Percentiles rank a stretch among this genome's conserved stretches.
Evolutionary conservation across 768 basidiomycete species (phyloP).

Genomic region (Rhizopogon vinicolor): DNA sequence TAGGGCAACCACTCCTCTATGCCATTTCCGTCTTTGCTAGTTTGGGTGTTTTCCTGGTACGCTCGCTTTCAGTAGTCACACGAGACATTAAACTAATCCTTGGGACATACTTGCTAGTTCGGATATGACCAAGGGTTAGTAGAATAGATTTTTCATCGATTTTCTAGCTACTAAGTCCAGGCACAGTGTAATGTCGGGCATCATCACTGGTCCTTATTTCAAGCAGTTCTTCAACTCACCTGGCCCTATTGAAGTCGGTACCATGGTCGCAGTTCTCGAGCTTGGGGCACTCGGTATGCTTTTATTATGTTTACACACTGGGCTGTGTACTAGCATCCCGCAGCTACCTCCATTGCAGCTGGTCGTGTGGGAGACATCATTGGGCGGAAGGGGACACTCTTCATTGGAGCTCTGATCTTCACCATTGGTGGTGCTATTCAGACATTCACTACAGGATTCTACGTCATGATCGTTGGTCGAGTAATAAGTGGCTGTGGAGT

Average conservation of each 20-base stretch:
- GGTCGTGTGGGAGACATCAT: constrained; percentile 85
- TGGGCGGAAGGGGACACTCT: constrained; percentile 81
- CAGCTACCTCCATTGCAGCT: constrained; percentile 86
- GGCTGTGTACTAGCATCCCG: not conserved
- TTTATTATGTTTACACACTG: not conserved
- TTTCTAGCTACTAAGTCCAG: not conserved
- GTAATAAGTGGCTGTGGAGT: constrained; percentile 87
- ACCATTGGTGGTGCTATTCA: constrained; percentile 85
- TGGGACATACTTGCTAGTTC: constrained; percentile 40
- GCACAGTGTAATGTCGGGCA: constrained; percentile 80
- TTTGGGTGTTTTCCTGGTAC: constrained; percentile 80
- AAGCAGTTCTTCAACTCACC: constrained; percentile 79
- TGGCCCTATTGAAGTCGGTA: constrained; percentile 70
- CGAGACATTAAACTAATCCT: not conserved
- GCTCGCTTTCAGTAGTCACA: constrained; percentile 20
- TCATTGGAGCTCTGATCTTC: constrained; percentile 80
- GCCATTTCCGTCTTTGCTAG: constrained; percentile 78
- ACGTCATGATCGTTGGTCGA: constrained; percentile 78
- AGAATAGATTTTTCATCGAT: constrained; percentile 6
- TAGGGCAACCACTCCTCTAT: constrained; percentile 76
- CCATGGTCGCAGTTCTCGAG: constrained; percentile 94
- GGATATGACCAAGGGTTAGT: constrained; percentile 83
- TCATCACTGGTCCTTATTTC: constrained; percentile 87
- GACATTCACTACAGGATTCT: constrained; percentile 75
- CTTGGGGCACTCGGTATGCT: constrained; percentile 82